These are phyloP conservation scores for Russula dissimulans DNA, from an alignment of 768 basidiomycete genomes.

Conservation along the genomic window DNA sequence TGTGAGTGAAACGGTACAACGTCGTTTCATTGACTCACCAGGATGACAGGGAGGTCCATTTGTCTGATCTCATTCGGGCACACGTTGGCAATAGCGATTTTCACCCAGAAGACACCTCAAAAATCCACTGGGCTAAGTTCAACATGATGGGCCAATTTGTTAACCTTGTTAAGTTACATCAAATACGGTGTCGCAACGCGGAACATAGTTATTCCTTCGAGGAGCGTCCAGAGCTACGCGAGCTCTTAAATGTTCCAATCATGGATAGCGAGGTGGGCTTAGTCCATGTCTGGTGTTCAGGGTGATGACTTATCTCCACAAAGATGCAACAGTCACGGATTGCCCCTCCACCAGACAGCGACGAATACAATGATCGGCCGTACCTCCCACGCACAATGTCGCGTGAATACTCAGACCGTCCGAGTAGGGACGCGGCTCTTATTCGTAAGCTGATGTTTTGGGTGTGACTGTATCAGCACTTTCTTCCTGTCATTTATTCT, in stretches of 20 bases:
- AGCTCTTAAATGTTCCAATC: slow-evolving; percentile 47
- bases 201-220: slow-evolving; percentile 48
- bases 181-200: slow-evolving; percentile 54
- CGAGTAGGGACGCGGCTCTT: slow-evolving; percentile 23
- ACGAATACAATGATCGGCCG: slow-evolving; percentile 29
- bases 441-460: slow-evolving; percentile 27
- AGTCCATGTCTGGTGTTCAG: neutral
- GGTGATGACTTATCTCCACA: neutral
- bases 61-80: slow-evolving; percentile 80
- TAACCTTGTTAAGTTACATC: slow-evolving; percentile 65
- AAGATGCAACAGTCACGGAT: slow-evolving; percentile 65
- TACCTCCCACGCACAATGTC: slow-evolving; percentile 18
- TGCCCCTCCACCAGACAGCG: slow-evolving; percentile 38
- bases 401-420: slow-evolving; percentile 22
- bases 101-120: slow-evolving; percentile 49
- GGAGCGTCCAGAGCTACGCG: slow-evolving; percentile 44
- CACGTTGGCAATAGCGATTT: slow-evolving; percentile 79
- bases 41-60: slow-evolving; percentile 68
- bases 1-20: slow-evolving; percentile 34
- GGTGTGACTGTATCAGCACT: slow-evolving; percentile 11
- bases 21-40: slow-evolving; percentile 12
- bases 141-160: slow-evolving; percentile 87
- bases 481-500: neutral
- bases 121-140: slow-evolving; percentile 95
- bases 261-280: slow-evolving; percentile 61